Conservation (phyloP, 768 basidiomycete species). For the Tephrocybe rancida region DNA sequence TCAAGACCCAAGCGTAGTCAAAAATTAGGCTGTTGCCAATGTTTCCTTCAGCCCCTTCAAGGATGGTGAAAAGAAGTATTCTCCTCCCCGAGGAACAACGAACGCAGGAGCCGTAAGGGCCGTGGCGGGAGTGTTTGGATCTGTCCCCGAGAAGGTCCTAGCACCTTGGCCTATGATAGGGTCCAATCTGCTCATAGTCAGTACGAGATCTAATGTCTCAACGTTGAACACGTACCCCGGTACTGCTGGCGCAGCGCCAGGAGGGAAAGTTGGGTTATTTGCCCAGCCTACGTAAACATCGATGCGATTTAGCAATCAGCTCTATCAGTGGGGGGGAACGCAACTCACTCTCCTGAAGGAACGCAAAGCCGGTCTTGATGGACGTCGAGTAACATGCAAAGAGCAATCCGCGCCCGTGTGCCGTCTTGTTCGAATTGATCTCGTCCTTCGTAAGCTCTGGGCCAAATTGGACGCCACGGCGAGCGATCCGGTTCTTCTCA, state of each 20-base stretch:
- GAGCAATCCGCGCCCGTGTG: slow-evolving; percentile 48
- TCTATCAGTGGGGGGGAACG: neutral
- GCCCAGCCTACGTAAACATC: slow-evolving; percentile 34
- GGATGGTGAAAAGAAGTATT: slow-evolving; percentile 56
- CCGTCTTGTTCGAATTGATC: slow-evolving; percentile 34
- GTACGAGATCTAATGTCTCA: neutral
- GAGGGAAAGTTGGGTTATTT: slow-evolving; percentile 38
- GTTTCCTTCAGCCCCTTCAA: slow-evolving; percentile 44
- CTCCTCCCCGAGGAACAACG: slow-evolving; percentile 49
- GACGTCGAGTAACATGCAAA: slow-evolving; percentile 47
- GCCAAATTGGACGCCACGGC: slow-evolving; percentile 53
- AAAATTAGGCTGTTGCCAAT: slow-evolving; percentile 18
- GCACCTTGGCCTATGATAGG: slow-evolving; percentile 44
- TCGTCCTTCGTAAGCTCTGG: slow-evolving; percentile 49
- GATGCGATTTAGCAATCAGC: neutral
- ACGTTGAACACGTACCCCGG: slow-evolving; percentile 29
- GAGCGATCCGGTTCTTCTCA: slow-evolving; percentile 41
- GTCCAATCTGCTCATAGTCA: slow-evolving; percentile 41
- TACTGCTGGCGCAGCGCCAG: slow-evolving; percentile 24
- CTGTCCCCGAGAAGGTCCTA: slow-evolving; percentile 28
- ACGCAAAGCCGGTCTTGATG: slow-evolving; percentile 41
- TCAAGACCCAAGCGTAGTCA: too few species aligned
- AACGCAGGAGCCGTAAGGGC: slow-evolving; percentile 36
- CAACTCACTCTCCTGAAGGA: slow-evolving; percentile 40
- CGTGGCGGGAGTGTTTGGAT: slow-evolving; percentile 33